Evolutionary conservation across 2,329 filamentous ascomycete species (phyloP).

Genomic region (Amylocarpus encephaloides): DNA sequence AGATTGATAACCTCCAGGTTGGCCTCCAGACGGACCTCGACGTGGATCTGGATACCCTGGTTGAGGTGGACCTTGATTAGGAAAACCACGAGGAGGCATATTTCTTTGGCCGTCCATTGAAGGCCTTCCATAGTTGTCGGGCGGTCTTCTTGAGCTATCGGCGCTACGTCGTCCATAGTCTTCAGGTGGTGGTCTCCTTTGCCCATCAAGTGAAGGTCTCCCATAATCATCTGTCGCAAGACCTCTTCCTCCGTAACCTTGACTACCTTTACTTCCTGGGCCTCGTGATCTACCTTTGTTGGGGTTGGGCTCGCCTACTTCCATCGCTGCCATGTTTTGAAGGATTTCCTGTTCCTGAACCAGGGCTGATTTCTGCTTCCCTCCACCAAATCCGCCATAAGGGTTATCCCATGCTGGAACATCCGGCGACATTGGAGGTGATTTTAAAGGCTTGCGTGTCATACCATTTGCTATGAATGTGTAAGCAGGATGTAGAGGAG

Average conservation of each 20-base stretch:
- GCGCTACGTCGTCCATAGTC: slow-evolving; percentile 15
- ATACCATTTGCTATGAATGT: slow-evolving; percentile 15
- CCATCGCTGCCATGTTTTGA: slow-evolving; percentile 28
- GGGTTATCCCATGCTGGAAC: slow-evolving; percentile 41
- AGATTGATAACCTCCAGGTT: slow-evolving; percentile 11
- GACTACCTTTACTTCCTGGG: slow-evolving; percentile 22
- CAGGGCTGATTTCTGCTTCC: slow-evolving; percentile 36
- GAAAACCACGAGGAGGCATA: slow-evolving; percentile 20
- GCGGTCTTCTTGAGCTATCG: slow-evolving; percentile 14
- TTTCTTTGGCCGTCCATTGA: slow-evolving; percentile 24
- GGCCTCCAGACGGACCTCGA: slow-evolving; percentile 16
- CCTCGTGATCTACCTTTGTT: slow-evolving; percentile 15
- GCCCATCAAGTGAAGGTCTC: slow-evolving; percentile 17
- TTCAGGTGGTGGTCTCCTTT: slow-evolving; percentile 11
- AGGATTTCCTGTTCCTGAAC: slow-evolving; percentile 33
- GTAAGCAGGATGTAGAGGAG: slow-evolving; percentile 11
- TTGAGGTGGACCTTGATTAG: slow-evolving; percentile 16
- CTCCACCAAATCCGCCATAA: slow-evolving; percentile 39
- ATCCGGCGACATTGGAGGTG: slow-evolving; percentile 34
- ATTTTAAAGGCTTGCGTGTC: slow-evolving; percentile 25
- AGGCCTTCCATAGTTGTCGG: slow-evolving; percentile 21
- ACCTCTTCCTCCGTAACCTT: slow-evolving; percentile 12
- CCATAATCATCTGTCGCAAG: slow-evolving; percentile 23
- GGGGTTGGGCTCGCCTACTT: slow-evolving; percentile 19
- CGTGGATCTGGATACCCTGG: slow-evolving; percentile 25